These are phyloP conservation scores for Gossypium thurberi DNA, from an alignment of 345 rosid genomes.

Conservation along the genomic window DNA sequence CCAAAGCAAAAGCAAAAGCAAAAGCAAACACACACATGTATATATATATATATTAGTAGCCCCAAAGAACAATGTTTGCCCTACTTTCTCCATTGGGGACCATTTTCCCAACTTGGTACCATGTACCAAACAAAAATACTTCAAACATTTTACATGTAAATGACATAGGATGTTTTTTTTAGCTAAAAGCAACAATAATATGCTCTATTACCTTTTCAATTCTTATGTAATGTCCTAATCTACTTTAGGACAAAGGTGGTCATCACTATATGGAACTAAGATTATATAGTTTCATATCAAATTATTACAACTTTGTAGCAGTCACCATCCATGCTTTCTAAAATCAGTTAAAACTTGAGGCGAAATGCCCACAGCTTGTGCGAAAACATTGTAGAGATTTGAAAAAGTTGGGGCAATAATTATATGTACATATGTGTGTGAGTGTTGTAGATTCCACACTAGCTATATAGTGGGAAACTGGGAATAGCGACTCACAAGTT, in stretches of 20 bases:
- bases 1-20: background rate
- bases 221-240: background rate
- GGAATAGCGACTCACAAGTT: background rate
- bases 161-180: background rate
- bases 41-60: background rate
- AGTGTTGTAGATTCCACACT: background rate
- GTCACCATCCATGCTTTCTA: background rate
- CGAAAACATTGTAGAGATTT: background rate
- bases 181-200: background rate
- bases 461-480: background rate
- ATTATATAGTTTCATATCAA: background rate
- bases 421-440: no score
- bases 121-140: background rate
- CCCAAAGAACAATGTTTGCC: background rate
- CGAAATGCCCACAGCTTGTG: constrained; percentile 1
- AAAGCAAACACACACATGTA: no score
- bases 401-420: background rate
- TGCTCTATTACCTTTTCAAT: background rate
- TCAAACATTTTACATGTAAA: background rate
- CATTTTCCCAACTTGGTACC: background rate
- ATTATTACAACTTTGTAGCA: background rate
- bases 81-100: background rate
- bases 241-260: background rate
- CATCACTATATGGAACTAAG: background rate
- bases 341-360: constrained; percentile 1